Evolutionary conservation across 768 basidiomycete genomes (phyloP).

Genomic region (Suillus bovinus): DNA sequence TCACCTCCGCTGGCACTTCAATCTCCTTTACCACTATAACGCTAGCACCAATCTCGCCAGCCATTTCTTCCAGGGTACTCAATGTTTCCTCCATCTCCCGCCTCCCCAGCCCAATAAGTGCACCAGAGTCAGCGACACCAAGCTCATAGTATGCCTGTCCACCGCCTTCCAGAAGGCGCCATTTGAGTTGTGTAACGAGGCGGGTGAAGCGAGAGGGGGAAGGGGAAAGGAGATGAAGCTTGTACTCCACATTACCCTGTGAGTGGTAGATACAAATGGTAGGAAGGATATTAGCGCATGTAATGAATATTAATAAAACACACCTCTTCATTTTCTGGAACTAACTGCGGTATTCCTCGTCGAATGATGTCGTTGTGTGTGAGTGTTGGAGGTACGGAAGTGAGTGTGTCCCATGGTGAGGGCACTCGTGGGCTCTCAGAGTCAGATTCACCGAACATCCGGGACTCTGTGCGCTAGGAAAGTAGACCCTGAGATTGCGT

Average conservation of each 20-base stretch:
- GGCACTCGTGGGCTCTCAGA: conserved; percentile 78
- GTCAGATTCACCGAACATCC: conserved; percentile 83
- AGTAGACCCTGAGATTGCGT: too few relatives aligned
- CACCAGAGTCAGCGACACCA: conserved; percentile 84
- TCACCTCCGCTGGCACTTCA: conserved; percentile 63
- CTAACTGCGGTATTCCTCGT: conserved; percentile 59
- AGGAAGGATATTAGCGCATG: background rate
- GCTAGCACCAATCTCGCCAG: conserved; percentile 88
- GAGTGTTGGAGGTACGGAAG: conserved; percentile 51
- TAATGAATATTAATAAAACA: conserved; percentile 10
- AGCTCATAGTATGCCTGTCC: conserved; percentile 85
- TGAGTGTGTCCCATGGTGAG: conserved; percentile 81
- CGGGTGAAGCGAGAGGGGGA: conserved; percentile 73
- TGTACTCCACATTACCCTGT: conserved; percentile 92
- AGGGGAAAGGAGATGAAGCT: conserved; percentile 83
- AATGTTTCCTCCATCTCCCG: conserved; percentile 78
- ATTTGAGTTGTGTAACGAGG: conserved; percentile 94
- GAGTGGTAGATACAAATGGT: background rate
- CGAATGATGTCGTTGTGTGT: conserved; percentile 30
- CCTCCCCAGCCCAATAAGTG: conserved; percentile 75
- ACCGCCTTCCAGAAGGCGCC: conserved; percentile 86
- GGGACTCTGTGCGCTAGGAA: background rate
- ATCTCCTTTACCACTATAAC: conserved; percentile 91
- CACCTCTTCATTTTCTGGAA: conserved; percentile 74
- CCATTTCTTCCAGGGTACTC: conserved; percentile 91